These are phyloP conservation scores for Psilocybe sp. DNA, from an alignment of 768 basidiomycete species.

Conservation along the genomic window DNA sequence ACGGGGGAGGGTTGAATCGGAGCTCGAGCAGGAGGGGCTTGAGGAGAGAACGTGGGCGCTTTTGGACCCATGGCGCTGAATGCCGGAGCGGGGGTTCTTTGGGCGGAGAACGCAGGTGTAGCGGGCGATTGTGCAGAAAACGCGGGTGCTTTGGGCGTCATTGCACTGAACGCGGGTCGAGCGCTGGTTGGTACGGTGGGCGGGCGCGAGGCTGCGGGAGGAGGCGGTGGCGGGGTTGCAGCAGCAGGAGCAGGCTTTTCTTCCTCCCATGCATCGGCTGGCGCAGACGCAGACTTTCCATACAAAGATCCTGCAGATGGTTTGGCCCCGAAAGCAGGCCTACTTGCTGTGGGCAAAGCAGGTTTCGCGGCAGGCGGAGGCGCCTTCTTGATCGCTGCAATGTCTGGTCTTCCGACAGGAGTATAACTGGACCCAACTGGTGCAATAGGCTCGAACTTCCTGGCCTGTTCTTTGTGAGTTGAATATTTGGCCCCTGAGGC, in stretches of 20 bases:
- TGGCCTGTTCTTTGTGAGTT: conserved; percentile 71
- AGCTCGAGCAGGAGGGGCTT: conserved; percentile 17
- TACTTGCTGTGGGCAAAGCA: conserved; percentile 37
- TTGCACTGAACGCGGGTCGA: conserved; percentile 32
- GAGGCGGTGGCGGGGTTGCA: conserved; percentile 37
- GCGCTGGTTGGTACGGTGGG: conserved; percentile 35
- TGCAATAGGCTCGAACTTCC: conserved; percentile 74
- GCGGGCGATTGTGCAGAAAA: conserved; percentile 17
- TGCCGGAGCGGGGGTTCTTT: conserved; percentile 14
- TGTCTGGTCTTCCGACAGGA: conserved; percentile 74
- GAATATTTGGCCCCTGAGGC: conserved; percentile 92
- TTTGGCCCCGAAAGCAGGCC: conserved; percentile 45
- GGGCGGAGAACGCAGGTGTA: conserved; percentile 11
- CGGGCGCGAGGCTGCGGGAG: conserved; percentile 45
- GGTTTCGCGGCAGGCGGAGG: conserved; percentile 36
- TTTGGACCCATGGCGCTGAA: background rate
- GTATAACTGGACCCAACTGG: conserved; percentile 78
- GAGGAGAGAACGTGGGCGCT: too few relatives aligned
- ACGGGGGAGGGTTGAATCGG: conserved; percentile 20
- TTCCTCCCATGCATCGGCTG: conserved; percentile 60
- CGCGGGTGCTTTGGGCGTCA: conserved; percentile 18
- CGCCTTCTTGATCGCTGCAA: conserved; percentile 52
- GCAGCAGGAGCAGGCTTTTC: conserved; percentile 39
- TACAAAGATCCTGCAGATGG: conserved; percentile 44
- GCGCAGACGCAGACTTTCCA: conserved; percentile 39